Percentiles rank a stretch among this genome's conserved stretches.
Conservation (phyloP, 1,284 basidiomycete species). For the Malassezia pachydermatis region DNA sequence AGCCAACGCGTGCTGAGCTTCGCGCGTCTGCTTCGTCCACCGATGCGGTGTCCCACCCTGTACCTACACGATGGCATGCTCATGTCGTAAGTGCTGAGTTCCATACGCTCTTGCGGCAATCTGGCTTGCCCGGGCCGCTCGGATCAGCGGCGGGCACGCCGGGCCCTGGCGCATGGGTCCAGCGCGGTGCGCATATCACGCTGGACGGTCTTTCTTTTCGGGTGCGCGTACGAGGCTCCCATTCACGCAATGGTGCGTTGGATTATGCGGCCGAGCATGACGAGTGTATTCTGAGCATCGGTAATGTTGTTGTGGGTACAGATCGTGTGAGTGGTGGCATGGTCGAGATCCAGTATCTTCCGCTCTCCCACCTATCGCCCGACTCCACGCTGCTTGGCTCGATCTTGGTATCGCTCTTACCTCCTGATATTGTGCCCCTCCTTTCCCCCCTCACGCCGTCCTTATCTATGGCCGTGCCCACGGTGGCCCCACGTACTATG, state of each 20-base stretch:
- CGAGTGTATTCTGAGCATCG: constrained; percentile 14
- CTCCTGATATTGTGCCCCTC: constrained; percentile 8
- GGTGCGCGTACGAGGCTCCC: constrained; percentile 16
- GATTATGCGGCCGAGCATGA: constrained; percentile 8
- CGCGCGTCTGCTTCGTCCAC: not conserved
- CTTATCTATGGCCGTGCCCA: not conserved
- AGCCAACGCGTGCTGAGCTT: constrained; percentile 12
- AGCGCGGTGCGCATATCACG: constrained; percentile 27
- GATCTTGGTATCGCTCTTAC: constrained; percentile 9
- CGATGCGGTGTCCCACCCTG: not conserved
- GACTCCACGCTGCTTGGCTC: constrained; percentile 16
- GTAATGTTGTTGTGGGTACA: constrained; percentile 14
- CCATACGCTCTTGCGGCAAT: constrained; percentile 10
- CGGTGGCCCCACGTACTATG: constrained; percentile 10
- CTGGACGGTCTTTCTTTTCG: constrained; percentile 32
- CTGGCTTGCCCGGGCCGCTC: constrained; percentile 29
- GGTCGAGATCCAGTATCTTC: constrained; percentile 18
- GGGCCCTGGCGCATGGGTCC: constrained; percentile 37
- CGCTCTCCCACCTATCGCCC: constrained; percentile 7
- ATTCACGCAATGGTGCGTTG: not conserved
- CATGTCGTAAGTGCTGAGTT: constrained; percentile 13
- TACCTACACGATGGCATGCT: constrained; percentile 9
- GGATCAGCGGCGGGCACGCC: constrained; percentile 30
- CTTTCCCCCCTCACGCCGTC: not conserved
- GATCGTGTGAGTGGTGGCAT: constrained; percentile 15